phyloP scores from a whole-genome alignment of 2,329 filamentous ascomycete species.

The Trichophyton simii region DNA sequence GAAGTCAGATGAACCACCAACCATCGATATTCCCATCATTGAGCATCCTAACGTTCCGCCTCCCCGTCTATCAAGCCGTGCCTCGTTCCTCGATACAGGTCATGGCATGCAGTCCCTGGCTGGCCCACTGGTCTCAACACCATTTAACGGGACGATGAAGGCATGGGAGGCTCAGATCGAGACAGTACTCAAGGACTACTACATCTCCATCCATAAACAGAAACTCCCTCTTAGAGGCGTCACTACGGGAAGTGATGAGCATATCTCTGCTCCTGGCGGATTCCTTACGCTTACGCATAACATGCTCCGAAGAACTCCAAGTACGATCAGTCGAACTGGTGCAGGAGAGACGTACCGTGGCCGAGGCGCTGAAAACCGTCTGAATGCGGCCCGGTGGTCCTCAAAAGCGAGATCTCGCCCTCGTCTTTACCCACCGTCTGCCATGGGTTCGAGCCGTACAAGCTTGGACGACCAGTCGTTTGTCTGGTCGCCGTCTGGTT shows the following conservation, averaged over 20 bases:
- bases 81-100: conserved; percentile 29
- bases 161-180: conserved; percentile 87
- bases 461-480: conserved; percentile 86
- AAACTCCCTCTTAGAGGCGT: conserved; percentile 76
- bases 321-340: conserved; percentile 81
- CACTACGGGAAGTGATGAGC: conserved; percentile 33
- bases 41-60: conserved; percentile 12
- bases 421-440: conserved; percentile 61
- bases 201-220: conserved; percentile 74
- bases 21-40: conserved; percentile 14
- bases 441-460: conserved; percentile 79
- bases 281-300: conserved; percentile 56
- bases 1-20: conserved; percentile 2
- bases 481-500: conserved; percentile 79
- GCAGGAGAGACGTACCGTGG: conserved; percentile 65
- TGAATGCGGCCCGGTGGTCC: conserved; percentile 59
- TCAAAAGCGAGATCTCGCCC: conserved; percentile 77
- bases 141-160: conserved; percentile 61
- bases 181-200: conserved; percentile 81
- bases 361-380: conserved; percentile 53
- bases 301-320: conserved; percentile 74
- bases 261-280: conserved; percentile 38
- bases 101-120: conserved; percentile 31
- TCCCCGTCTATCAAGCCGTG: conserved; percentile 24
- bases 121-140: conserved; percentile 64